These are phyloP conservation scores for Naegleria lovaniensis DNA, from an alignment of 208 protist genomes.

Conservation along the genomic window DNA sequence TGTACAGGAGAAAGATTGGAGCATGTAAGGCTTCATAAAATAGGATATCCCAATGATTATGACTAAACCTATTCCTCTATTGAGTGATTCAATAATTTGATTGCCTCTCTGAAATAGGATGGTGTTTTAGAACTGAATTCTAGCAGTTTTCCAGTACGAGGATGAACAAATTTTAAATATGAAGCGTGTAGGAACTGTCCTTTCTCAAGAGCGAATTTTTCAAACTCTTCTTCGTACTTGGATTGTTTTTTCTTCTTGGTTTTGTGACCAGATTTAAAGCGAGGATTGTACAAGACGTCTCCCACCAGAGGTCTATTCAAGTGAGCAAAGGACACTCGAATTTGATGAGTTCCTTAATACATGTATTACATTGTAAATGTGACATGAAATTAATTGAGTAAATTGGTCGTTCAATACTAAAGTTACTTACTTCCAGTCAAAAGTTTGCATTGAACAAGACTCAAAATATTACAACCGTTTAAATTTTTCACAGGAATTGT, in stretches of 20 bases:
- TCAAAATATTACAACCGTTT: not conserved
- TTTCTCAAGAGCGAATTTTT: not conserved
- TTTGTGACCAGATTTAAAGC: not conserved
- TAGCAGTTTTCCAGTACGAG: not conserved
- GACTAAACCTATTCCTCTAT: not conserved
- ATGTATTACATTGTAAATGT: too few relatives aligned
- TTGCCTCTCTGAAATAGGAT: not conserved
- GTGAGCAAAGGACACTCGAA: conserved; percentile 34
- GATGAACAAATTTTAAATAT: conserved; percentile 1
- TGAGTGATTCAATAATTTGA: not conserved
- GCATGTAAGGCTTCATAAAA: not conserved
- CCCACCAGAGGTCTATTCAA: conserved; percentile 35
- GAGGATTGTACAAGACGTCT: conserved; percentile 32
- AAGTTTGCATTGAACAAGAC: conserved; percentile 8
- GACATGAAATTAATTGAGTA: too few relatives aligned
- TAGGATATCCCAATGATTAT: not conserved
- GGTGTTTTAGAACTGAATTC: not conserved
- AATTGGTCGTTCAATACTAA: too few relatives aligned
- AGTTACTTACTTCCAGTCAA: conserved; percentile 22
- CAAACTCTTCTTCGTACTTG: not conserved
- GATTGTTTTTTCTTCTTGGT: not conserved
- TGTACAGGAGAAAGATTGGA: not conserved
- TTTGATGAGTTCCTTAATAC: conserved; percentile 35
- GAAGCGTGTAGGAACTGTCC: conserved; percentile 6
- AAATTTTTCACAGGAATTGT: not conserved